Conservation (phyloP, 768 basidiomycete species). For the Xerocomellus intermedius region DNA sequence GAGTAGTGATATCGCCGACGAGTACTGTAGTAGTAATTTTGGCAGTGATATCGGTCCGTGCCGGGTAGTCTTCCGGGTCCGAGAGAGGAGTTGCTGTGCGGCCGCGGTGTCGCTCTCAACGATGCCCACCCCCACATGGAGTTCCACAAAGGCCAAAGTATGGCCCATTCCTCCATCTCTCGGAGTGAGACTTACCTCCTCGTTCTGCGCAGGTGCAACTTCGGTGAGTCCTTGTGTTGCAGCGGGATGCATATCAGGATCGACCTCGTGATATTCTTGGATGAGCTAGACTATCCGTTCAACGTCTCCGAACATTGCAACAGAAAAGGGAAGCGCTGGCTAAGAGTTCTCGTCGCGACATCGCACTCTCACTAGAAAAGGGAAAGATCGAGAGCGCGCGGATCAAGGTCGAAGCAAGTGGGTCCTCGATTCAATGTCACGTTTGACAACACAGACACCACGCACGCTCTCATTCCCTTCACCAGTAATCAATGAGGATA, state of each 20-base stretch:
- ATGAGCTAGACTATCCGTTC: conserved; percentile 68
- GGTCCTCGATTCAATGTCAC: conserved; percentile 28
- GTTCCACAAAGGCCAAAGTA: conserved; percentile 61
- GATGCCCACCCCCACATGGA: conserved; percentile 47
- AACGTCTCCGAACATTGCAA: conserved; percentile 79
- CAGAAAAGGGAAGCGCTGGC: conserved; percentile 92
- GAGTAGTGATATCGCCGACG: background rate
- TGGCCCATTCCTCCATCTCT: background rate
- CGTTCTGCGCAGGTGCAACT: conserved; percentile 42
- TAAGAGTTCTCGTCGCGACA: conserved; percentile 70
- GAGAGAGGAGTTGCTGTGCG: conserved; percentile 5
- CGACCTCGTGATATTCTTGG: conserved; percentile 1
- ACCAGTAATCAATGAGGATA: conserved; percentile 80
- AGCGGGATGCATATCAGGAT: background rate
- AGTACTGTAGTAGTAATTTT: background rate
- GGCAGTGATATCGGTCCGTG: conserved; percentile 8
- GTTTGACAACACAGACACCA: conserved; percentile 18
- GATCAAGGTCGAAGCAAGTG: conserved; percentile 83
- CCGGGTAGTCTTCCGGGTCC: conserved; percentile 1
- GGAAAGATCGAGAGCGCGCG: conserved; percentile 82
- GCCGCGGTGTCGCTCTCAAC: background rate
- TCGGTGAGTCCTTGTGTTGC: conserved; percentile 33
- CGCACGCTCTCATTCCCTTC: conserved; percentile 5
- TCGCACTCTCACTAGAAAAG: conserved; percentile 74
- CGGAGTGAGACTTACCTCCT: conserved; percentile 3